Evolutionary conservation across 441 rosid genomes (phyloP), one percentile per base, ranked within the genome.

Genomic region (Breynia disticha): DNA sequence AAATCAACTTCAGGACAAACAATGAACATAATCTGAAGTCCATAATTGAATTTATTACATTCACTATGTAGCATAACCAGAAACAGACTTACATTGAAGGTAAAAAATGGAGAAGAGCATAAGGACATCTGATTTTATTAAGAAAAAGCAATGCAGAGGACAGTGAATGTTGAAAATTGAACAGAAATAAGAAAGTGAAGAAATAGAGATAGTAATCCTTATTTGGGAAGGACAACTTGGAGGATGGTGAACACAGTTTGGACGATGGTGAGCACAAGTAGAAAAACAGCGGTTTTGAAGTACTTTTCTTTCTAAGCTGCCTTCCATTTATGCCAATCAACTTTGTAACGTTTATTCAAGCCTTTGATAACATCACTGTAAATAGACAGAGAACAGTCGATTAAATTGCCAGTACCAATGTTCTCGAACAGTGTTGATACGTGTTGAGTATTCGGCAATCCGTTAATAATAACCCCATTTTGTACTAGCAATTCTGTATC

Each of bases 241-340:
- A 52, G 1, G 24, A 54, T 14, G 3, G 61, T 49, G 38, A 42
- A 56, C 2, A 67, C 58, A 4, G 59, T 4, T 55, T 67, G 66
- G 11, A 61, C 51, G 18, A 61, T 16, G 1, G 63, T 56, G 16
- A 67, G 59, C 9, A 47, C 8, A 0, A 67, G 55, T 12, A 61
- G 46, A 46, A 52, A 6, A 8, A 9, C 19, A 51, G 71, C 66
- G 37, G 62, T 62, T 14, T 54, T 24, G 17, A 65, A 65, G 50
- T 53, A 54, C 43, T 48, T 16, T 0, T 49, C 56, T n/a, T 15
- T 65, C 46, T 54, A 19, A 5, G 7, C 37, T 13, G 7, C 32
- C 38, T 21, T 21, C 54, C 39, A 20, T 37, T 14, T 14, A 13
- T 19, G 17, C 52, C 48, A 28, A 2, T 21, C 48, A 16, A 45